Percentiles rank a stretch among this genome's conserved stretches.
Conservation (phyloP, 495 filamentous ascomycete species). For the Lichenothelia convexa region DNA sequence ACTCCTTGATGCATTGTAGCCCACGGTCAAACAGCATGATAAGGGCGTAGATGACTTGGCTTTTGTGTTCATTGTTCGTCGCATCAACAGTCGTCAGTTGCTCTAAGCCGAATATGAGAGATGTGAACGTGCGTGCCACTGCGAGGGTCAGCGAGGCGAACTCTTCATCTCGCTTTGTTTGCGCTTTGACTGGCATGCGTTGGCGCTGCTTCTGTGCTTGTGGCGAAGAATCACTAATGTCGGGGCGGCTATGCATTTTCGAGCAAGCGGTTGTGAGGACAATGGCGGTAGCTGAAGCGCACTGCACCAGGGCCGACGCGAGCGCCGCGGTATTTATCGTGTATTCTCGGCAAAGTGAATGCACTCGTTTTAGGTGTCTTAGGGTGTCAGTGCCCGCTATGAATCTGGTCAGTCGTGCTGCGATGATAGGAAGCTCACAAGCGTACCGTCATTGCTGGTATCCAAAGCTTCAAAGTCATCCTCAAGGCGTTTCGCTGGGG, state of each 20-base stretch:
- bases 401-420: too few relatives aligned
- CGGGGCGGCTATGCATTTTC: background rate
- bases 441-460: too few relatives aligned
- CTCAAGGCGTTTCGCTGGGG: too few relatives aligned
- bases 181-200: background rate
- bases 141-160: background rate
- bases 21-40: conserved; percentile 7
- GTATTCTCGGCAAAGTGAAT: background rate
- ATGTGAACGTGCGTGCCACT: background rate
- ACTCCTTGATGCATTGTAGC: conserved; percentile 3
- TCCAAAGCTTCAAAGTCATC: too few relatives aligned
- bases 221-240: too few relatives aligned
- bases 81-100: background rate
- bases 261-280: background rate
- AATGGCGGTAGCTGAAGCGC: conserved; percentile 7
- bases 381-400: background rate
- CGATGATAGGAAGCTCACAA: too few relatives aligned
- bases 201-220: background rate
- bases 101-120: background rate
- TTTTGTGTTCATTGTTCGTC: conserved; percentile 2
- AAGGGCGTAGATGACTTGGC: conserved; percentile 8
- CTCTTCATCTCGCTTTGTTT: background rate
- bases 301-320: conserved; percentile 4
- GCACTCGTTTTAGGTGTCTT: background rate
- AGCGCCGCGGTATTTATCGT: too few relatives aligned